A percentile compares a stretch with the other conserved stretches of the same genome.
Conservation (phyloP, 805 yeast species). For the Metschnikowia chrysomelidarum region DNA sequence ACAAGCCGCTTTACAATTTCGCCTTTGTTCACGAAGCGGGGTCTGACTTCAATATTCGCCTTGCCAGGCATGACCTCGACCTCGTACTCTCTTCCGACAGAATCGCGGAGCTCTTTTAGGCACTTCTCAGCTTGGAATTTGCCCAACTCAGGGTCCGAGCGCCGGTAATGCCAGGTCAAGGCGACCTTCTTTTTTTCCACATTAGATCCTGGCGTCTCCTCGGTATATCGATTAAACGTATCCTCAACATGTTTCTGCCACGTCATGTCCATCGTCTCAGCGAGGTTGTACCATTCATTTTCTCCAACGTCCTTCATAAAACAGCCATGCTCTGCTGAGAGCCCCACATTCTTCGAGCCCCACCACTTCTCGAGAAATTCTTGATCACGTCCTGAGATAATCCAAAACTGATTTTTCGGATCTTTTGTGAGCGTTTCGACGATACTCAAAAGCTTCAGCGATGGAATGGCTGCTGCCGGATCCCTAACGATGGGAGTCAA, state of each 20-base stretch:
- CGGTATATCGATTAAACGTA: conserved; percentile 72
- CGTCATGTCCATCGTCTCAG: conserved; percentile 82
- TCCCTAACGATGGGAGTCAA: conserved; percentile 93
- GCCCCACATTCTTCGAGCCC: conserved; percentile 70
- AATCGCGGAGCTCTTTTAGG: conserved; percentile 56
- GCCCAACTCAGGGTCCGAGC: conserved; percentile 93
- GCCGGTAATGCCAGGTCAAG: conserved; percentile 95
- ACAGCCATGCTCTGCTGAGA: conserved; percentile 97
- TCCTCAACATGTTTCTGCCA: conserved; percentile 88
- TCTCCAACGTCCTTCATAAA: conserved; percentile 75
- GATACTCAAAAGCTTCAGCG: conserved; percentile 62
- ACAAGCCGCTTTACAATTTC: conserved; percentile 87
- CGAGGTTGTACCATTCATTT: conserved; percentile 76
- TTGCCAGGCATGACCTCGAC: conserved; percentile 97
- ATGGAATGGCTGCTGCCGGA: conserved; percentile 98
- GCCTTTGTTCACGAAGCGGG: conserved; percentile 92
- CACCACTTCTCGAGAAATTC: conserved; percentile 84
- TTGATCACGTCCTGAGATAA: conserved; percentile 94
- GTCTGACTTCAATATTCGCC: conserved; percentile 97
- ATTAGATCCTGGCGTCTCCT: conserved; percentile 84
- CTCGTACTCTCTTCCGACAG: conserved; percentile 65
- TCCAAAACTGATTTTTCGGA: conserved; percentile 86
- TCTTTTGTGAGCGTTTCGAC: conserved; percentile 64
- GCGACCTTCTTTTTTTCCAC: conserved; percentile 91
- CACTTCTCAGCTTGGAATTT: conserved; percentile 78